phyloP scores from a whole-genome alignment of 441 rosid genomes.

The Erysimum cheiri region DNA sequence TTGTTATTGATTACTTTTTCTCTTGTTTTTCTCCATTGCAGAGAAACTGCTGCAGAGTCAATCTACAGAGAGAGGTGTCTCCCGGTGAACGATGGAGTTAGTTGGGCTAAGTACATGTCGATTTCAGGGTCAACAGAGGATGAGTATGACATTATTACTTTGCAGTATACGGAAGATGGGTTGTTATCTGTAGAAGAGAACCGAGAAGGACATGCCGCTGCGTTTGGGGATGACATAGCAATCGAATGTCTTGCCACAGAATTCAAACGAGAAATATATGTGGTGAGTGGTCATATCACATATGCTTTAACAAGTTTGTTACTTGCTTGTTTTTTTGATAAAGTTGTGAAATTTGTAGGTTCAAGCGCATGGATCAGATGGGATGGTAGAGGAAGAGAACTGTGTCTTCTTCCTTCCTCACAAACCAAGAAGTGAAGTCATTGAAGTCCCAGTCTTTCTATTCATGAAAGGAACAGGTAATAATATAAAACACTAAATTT shows the following conservation, averaged over 20 bases:
- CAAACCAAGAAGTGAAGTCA: constrained; percentile 81
- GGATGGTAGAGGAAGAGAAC: constrained; percentile 92
- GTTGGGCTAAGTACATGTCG: constrained; percentile 98
- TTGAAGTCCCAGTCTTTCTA: constrained; percentile 77
- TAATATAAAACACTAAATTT: neutral
- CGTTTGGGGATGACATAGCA: constrained; percentile 96
- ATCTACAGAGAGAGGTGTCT: constrained; percentile 86
- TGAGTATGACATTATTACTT: constrained; percentile 82
- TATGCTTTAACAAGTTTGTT: neutral
- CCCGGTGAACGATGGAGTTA: constrained; percentile 71
- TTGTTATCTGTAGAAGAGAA: constrained; percentile 89
- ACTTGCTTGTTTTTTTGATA: neutral
- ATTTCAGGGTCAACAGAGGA: constrained; percentile 87
- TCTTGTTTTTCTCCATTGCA: constrained; percentile 46
- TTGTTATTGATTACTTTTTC: constrained; percentile 17
- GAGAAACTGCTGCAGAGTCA: constrained; percentile 88
- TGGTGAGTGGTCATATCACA: constrained; percentile 51
- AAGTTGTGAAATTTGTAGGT: constrained; percentile 54
- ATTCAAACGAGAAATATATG: constrained; percentile 89
- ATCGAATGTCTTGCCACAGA: constrained; percentile 95
- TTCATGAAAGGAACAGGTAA: constrained; percentile 99
- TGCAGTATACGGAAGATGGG: constrained; percentile 94
- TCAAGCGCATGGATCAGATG: constrained; percentile 99
- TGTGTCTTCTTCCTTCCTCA: constrained; percentile 98
- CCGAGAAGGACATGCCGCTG: constrained; percentile 81